Base-by-base conservation (phyloP, 176 grass and related monocot genomes). In the Cenchrus fungigraminus region DNA sequence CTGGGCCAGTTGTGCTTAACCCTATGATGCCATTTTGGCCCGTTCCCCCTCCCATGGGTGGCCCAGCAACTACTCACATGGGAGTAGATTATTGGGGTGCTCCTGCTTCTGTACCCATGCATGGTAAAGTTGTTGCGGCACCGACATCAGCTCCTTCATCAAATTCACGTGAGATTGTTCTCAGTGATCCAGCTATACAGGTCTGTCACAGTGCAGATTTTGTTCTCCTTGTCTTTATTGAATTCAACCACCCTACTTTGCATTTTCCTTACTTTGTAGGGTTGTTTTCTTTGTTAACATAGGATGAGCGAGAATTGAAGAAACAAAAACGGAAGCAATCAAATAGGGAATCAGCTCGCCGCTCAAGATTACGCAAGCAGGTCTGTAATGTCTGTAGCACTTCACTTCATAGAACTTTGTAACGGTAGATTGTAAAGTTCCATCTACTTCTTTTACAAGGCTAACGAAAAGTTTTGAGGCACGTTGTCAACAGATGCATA, bases 281-380 rank as follows among this genome's bases (percentile, higher is more conserved):
- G 28, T n/a, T 3, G 52, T 85, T 8, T 51, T 53, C 68, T 85
- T 62, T 65, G 37, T 82, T 70, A 45, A 74, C 72, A 66, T 81
- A 92, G 90, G 90, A 83, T n/a, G 86, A 83, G 25, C 83, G 90
- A 75, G 90, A 92, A 83, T 16, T 89, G 79, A 92, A 89, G 79
- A 89, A 79, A 83, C 86, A 89, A 75, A 92, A 88, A 37, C 66
- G 90, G 74, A 92, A 92, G 20, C 90, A 86, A 89, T 92, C 90
- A 69, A 92, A 92, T 73, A 92, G 90, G 73, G 86, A 92, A 79
- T 92, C 90, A 79, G 90, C 90, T 86, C 86, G 90, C 12, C 90
- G 79, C 13, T 92, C 90, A 83, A 88, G 90, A 75, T 79, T 92
- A 44, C 86, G 90, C 79, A 92, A 92, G 22, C 90, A 92, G 86